These are phyloP conservation scores for Detonula confervacea DNA, from an alignment of 352 stramenopile species.

Conservation along the genomic window DNA sequence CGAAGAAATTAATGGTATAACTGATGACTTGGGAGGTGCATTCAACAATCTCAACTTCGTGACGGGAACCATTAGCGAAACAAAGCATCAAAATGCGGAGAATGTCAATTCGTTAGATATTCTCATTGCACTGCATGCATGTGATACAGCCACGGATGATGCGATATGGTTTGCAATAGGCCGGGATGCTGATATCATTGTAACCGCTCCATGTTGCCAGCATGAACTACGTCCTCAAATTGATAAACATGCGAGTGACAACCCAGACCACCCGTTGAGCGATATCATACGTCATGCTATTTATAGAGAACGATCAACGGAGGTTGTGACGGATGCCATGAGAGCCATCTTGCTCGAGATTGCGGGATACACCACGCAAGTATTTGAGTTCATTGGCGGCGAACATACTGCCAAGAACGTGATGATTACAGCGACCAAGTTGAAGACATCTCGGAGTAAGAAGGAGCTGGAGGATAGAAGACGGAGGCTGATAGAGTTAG, in stretches of 20 bases:
- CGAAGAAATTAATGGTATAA: constrained; percentile 77
- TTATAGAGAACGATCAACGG: constrained; percentile 80
- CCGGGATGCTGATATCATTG: constrained; percentile 67
- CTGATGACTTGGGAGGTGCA: constrained; percentile 53
- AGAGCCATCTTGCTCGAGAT: constrained; percentile 77
- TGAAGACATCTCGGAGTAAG: neutral
- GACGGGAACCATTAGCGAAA: constrained; percentile 66
- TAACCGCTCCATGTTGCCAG: constrained; percentile 85
- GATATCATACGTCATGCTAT: constrained; percentile 79
- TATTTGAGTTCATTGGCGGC: constrained; percentile 86
- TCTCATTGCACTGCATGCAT: constrained; percentile 87
- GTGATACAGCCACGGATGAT: constrained; percentile 87
- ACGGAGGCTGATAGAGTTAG: constrained; percentile 39
- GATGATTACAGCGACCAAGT: constrained; percentile 82
- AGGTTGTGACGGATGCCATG: constrained; percentile 83
- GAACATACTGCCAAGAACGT: constrained; percentile 87
- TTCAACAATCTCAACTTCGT: constrained; percentile 82
- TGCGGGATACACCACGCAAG: constrained; percentile 80
- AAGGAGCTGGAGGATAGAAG: constrained; percentile 28
- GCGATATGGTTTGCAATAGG: constrained; percentile 77
- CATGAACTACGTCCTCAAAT: constrained; percentile 83
- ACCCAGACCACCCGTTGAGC: constrained; percentile 54
- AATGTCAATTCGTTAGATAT: constrained; percentile 58
- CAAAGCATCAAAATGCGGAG: constrained; percentile 21
- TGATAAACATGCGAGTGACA: constrained; percentile 58